These are phyloP conservation scores for Plasmodiophora brassicae DNA, from an alignment of 208 protist genomes.

Conservation along the genomic window DNA sequence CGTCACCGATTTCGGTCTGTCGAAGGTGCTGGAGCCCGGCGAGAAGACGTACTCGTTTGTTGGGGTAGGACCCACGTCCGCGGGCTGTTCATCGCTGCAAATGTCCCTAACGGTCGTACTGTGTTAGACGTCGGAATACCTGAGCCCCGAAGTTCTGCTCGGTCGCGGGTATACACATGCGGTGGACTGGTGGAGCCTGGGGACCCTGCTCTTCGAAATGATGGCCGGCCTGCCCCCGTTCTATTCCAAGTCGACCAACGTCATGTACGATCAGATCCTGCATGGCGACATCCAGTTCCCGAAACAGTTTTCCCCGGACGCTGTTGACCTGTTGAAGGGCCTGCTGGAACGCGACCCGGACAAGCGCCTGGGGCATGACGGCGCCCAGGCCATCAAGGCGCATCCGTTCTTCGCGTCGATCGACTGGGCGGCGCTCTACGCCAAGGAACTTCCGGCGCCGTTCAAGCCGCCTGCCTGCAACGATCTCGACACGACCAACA, in stretches of 20 bases:
- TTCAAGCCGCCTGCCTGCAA: conserved; percentile 29
- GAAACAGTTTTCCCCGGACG: conserved; percentile 47
- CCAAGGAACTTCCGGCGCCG: conserved; percentile 10
- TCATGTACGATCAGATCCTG: conserved; percentile 63
- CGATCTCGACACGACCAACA: conserved; percentile 34
- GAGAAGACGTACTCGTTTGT: not conserved
- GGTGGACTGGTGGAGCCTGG: conserved; percentile 72
- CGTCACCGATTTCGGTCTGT: conserved; percentile 48
- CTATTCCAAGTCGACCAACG: conserved; percentile 56
- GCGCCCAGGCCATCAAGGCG: conserved; percentile 54
- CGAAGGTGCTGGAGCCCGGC: not conserved
- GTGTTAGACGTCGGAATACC: not conserved
- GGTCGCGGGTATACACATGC: conserved; percentile 58
- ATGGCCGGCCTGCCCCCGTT: conserved; percentile 66
- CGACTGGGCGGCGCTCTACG: conserved; percentile 34
- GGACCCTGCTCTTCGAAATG: conserved; percentile 72
- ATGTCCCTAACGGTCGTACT: not conserved
- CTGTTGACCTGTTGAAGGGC: conserved; percentile 47
- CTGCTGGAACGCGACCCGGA: conserved; percentile 48
- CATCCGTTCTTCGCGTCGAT: conserved; percentile 46
- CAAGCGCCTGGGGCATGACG: conserved; percentile 44
- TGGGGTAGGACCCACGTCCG: too few relatives aligned
- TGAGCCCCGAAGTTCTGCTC: conserved; percentile 37
- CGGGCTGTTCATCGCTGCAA: not conserved
- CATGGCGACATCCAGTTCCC: conserved; percentile 53